A percentile compares a stretch with the other conserved stretches of the same genome.
These are phyloP conservation scores for Solanum paucissectum DNA, from an alignment of 257 asterid species.

Conservation along the genomic window DNA sequence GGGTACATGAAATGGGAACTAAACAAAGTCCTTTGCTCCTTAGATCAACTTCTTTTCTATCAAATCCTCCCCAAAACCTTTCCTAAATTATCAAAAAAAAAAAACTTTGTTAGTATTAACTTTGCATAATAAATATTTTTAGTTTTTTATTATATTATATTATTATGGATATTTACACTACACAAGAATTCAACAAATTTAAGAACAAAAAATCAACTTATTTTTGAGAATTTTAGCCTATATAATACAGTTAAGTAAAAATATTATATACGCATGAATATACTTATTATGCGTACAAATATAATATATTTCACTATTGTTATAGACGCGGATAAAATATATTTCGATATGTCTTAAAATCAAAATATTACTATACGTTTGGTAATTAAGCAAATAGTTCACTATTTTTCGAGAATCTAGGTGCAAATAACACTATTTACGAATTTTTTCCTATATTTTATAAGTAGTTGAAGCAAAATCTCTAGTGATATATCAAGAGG, in stretches of 20 bases:
- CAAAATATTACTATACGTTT: neutral
- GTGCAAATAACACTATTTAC: too few relatives aligned
- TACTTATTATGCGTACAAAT: neutral
- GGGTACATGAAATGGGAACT: constrained; percentile 16
- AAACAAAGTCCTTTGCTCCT: constrained; percentile 23
- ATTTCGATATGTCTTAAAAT: neutral
- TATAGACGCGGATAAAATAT: too few relatives aligned
- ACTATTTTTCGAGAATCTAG: neutral
- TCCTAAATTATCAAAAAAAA: neutral
- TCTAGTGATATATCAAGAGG: too few relatives aligned
- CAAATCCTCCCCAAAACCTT: constrained; percentile 6
- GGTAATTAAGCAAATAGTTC: neutral
- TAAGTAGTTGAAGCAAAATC: too few relatives aligned
- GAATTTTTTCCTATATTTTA: too few relatives aligned
- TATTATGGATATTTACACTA: neutral
- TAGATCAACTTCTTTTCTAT: constrained; percentile 3
- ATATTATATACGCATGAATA: neutral
- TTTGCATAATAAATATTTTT: neutral
- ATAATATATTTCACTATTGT: neutral
- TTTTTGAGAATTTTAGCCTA: neutral
- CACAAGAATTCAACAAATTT: too few relatives aligned
- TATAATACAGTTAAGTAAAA: neutral
- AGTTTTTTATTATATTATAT: neutral
- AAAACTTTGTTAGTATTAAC: neutral
- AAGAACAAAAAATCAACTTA: neutral